phyloP scores from a whole-genome alignment of 73 alveolate genomes.

The Blepharisma japonicum region DNA sequence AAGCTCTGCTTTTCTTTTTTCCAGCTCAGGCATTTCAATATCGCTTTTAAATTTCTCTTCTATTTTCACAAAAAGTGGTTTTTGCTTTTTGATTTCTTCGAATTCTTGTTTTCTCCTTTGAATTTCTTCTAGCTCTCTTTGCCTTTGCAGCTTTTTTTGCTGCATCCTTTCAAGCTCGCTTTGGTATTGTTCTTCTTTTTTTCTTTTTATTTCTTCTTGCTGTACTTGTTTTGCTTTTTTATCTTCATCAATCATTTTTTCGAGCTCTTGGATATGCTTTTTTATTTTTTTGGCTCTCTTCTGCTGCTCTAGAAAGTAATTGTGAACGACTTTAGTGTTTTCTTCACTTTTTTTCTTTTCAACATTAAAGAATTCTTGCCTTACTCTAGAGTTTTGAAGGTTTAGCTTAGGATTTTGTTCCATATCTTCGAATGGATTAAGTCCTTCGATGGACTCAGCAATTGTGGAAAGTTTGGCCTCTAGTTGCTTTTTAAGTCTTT shows the following conservation, averaged over 20 bases:
- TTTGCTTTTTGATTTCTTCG: constrained; percentile 1
- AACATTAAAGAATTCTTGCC: not conserved
- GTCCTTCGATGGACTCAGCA: not conserved
- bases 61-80: constrained; percentile 7
- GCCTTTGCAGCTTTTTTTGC: not conserved
- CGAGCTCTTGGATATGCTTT: not conserved
- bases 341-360: not conserved
- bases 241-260: not conserved
- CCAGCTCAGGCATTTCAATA: constrained; percentile 4
- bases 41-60: not conserved
- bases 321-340: not conserved
- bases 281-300: not conserved
- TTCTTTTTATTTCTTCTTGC: not conserved
- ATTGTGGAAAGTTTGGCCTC: constrained; percentile 9
- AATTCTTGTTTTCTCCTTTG: not conserved
- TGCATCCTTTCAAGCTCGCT: constrained; percentile 10
- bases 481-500: constrained; percentile 6
- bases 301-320: not conserved
- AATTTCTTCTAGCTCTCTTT: constrained; percentile 2
- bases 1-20: constrained; percentile 25
- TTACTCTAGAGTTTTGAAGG: constrained; percentile 14
- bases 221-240: not conserved
- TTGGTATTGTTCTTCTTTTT: constrained; percentile 2
- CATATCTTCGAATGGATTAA: not conserved
- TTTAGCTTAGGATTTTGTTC: not conserved